Evolutionary conservation across 768 basidiomycete species (phyloP).

Genomic region (Multifurca ochricompacta): DNA sequence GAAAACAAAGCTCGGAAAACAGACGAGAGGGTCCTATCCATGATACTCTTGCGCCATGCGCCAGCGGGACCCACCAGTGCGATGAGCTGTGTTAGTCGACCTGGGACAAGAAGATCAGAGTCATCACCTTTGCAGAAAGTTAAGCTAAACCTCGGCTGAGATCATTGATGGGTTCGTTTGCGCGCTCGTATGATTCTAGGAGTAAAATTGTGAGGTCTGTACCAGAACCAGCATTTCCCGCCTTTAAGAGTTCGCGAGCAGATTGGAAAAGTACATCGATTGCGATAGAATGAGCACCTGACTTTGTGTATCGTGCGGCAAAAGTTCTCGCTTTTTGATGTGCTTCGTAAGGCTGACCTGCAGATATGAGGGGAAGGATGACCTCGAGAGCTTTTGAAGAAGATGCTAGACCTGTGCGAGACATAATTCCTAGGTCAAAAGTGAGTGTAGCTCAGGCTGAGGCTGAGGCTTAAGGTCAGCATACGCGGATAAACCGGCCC

Average conservation of each 20-base stretch:
- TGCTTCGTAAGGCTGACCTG: conserved; percentile 78
- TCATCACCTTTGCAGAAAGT: background rate
- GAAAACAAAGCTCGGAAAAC: conserved; percentile 28
- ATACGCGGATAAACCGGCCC: conserved; percentile 1
- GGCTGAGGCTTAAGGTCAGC: too few species aligned
- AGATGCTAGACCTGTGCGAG: conserved; percentile 25
- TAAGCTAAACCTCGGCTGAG: conserved; percentile 66
- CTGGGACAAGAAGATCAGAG: conserved; percentile 35
- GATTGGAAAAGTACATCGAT: conserved; percentile 91
- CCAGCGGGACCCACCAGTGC: conserved; percentile 74
- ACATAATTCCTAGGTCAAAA: background rate
- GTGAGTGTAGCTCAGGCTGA: background rate
- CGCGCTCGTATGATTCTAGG: conserved; percentile 75
- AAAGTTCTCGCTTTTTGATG: conserved; percentile 97
- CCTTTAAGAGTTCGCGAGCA: conserved; percentile 81
- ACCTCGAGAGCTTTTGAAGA: conserved; percentile 65
- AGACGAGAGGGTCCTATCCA: conserved; percentile 78
- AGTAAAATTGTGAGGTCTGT: conserved; percentile 76
- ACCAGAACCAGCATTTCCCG: conserved; percentile 82
- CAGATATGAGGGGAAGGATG: conserved; percentile 63
- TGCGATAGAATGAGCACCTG: conserved; percentile 74
- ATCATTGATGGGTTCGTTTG: conserved; percentile 63
- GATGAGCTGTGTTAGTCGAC: conserved; percentile 84
- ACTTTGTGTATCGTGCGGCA: conserved; percentile 78
- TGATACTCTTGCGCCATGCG: conserved; percentile 84